Evolutionary conservation across 257 asterid species (phyloP), one percentile per base, ranked within the genome.

Genomic region (Orobanche coerulescens): DNA sequence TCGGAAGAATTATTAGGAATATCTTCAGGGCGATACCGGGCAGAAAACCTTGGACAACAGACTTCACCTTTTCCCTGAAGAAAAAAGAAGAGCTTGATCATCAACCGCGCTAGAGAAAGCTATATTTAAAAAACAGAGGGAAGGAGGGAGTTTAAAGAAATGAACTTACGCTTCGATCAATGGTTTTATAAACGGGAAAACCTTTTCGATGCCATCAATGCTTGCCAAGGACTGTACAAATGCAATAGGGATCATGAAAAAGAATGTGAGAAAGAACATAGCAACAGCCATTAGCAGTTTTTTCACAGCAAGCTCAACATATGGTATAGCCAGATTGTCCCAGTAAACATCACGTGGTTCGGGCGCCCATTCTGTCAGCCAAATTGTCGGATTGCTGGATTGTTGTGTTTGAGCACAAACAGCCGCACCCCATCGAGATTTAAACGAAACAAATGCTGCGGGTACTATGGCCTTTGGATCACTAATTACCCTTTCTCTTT

Each of bases 351-450:
- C 92, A 44, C 95, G 85, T 4, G 96, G 98, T 62, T 92, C 98
- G 18, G 98, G 95, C 16, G 98, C 96, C 96, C 98, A 92, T 50
- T 88, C 93, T 14, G 95, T 84, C 64, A 92, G 78, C 98, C 98
- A 92, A 70, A 84, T 66, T 8, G 95, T 88, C 25, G 98, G 93
- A 70, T 92, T 92, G 62, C 90, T 86, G 5, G 95, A 47, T 69
- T 81, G 96, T 68, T 88, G 96, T 28, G 98, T 92, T 71, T 92
- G 98, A 18, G 96, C 93, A 49, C 98, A 88, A 48, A 92, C 90
- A 23, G 96, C 98, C 16, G 98, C 95, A 65, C 90, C 98, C 96
- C 96, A 92, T 49, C 98, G 79, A 9, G 89, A 79, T 64, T 77
- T 81, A 65, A 92, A 92, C 3, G 98, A 92, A 34, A 92, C 98